These are phyloP conservation scores for Talaromyces proteolyticus DNA, from an alignment of 495 filamentous ascomycete species.

Conservation along the genomic window DNA sequence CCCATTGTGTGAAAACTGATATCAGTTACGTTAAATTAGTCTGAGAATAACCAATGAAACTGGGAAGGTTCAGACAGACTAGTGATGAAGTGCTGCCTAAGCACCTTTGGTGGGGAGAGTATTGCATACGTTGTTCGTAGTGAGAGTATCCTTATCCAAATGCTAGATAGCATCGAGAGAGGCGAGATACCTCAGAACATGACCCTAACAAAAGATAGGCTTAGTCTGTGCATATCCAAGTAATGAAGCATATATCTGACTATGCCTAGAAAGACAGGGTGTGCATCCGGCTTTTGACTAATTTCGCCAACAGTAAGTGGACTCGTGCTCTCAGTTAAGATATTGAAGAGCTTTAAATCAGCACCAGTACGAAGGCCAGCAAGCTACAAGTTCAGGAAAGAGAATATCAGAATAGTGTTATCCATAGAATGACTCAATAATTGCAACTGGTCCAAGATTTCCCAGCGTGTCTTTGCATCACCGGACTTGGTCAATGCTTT, in stretches of 20 bases:
- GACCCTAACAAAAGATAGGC: background rate
- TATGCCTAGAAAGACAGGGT: background rate
- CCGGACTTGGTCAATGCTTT: background rate
- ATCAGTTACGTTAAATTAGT: background rate
- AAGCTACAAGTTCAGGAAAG: constrained; percentile 9
- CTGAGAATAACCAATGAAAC: background rate
- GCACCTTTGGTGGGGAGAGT: background rate
- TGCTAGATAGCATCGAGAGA: background rate
- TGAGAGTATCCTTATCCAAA: background rate
- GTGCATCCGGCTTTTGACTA: background rate
- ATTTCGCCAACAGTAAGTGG: background rate
- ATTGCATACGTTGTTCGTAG: background rate
- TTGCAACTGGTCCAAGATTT: background rate
- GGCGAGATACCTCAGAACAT: background rate
- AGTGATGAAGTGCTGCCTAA: background rate
- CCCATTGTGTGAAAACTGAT: constrained; percentile 26
- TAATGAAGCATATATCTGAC: background rate
- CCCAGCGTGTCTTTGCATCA: background rate
- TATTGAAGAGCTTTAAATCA: background rate
- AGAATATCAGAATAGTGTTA: background rate
- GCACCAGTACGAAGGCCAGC: constrained; percentile 10
- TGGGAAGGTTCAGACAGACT: background rate
- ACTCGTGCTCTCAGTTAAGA: background rate
- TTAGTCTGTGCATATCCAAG: background rate
- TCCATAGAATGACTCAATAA: background rate